A percentile compares a stretch with the other conserved stretches of the same genome.
Conservation (phyloP, 1,284 basidiomycete species). For the Takashimella tepidaria region DNA sequence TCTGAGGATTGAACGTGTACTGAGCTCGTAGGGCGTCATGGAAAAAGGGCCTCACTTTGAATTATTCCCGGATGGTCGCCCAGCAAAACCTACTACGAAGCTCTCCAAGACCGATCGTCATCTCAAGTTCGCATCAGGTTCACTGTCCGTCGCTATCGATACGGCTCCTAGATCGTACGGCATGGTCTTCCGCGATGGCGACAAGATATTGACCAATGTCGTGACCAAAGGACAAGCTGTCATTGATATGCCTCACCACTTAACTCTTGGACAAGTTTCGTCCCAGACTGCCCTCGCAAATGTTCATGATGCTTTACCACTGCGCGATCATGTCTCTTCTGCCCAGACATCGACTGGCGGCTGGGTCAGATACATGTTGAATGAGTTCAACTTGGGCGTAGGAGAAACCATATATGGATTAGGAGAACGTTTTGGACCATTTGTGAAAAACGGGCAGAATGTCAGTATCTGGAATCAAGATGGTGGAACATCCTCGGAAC, state of each 20-base stretch:
- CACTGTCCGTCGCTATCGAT: slow-evolving; percentile 30
- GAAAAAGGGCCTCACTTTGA: slow-evolving; percentile 54
- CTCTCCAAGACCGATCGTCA: slow-evolving; percentile 47
- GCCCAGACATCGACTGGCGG: slow-evolving; percentile 10
- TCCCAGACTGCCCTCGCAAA: slow-evolving; percentile 59
- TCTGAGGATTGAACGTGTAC: too few relatives aligned
- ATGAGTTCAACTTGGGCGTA: slow-evolving; percentile 63
- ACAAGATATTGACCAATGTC: slow-evolving; percentile 34
- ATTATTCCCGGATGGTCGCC: slow-evolving; percentile 59
- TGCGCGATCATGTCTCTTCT: slow-evolving; percentile 8
- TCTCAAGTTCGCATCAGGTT: slow-evolving; percentile 45
- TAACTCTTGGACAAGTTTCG: slow-evolving; percentile 58
- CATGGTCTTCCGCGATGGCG: slow-evolving; percentile 49
- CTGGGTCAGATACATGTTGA: slow-evolving; percentile 54
- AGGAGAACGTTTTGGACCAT: slow-evolving; percentile 63
- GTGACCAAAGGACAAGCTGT: slow-evolving; percentile 60
- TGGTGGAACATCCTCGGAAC: slow-evolving; percentile 55
- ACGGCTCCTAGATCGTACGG: slow-evolving; percentile 36
- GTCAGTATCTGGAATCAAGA: slow-evolving; percentile 64
- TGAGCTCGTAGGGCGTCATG: too few relatives aligned
- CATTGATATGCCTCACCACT: slow-evolving; percentile 61
- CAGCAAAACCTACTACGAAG: slow-evolving; percentile 50
- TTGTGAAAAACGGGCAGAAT: slow-evolving; percentile 65
- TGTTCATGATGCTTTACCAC: slow-evolving; percentile 42
- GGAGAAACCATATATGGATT: slow-evolving; percentile 68